Percentiles rank a stretch among this genome's conserved stretches.
Evolutionary conservation across 768 basidiomycete species (phyloP).

Genomic region (Pseudohyphozyma bogoriensis): DNA sequence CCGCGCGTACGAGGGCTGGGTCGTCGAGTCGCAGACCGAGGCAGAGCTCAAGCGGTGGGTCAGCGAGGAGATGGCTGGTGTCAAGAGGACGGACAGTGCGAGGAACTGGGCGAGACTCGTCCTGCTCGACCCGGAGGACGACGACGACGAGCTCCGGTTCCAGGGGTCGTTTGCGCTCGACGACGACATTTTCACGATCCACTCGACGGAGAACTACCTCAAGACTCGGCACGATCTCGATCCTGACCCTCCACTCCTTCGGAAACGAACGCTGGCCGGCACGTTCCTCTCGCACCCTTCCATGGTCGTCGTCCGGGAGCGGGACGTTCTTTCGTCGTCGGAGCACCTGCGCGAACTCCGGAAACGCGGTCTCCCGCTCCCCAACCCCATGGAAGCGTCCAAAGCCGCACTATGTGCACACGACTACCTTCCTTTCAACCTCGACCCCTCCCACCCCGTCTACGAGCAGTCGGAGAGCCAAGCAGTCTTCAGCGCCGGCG

Average conservation of each 20-base stretch:
- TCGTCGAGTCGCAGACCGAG: constrained; percentile 3
- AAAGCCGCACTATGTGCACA: constrained; percentile 51
- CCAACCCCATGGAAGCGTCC: neutral
- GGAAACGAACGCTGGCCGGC: neutral
- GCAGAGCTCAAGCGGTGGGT: constrained; percentile 9
- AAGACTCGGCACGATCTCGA: constrained; percentile 7
- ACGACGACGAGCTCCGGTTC: constrained; percentile 3
- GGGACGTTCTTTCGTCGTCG: neutral
- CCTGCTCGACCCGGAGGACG: neutral
- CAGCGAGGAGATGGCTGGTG: constrained; percentile 13
- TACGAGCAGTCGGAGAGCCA: constrained; percentile 35
- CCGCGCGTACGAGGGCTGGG: constrained; percentile 23
- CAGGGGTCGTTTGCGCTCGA: constrained; percentile 11
- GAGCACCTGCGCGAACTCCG: constrained; percentile 7
- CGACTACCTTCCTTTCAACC: constrained; percentile 60
- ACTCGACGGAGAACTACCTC: constrained; percentile 15
- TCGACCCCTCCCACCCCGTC: constrained; percentile 44
- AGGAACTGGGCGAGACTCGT: constrained; percentile 17
- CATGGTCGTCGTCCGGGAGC: constrained; percentile 20
- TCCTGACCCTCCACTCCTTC: constrained; percentile 6
- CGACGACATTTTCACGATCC: constrained; percentile 20
- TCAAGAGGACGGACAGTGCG: neutral
- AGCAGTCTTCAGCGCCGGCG: neutral
- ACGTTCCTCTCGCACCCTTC: neutral
- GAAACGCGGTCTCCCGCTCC: constrained; percentile 12